Evolutionary conservation across 352 stramenopile species (phyloP), one percentile per base, ranked within the genome.

Genomic region (Albugo candida): DNA sequence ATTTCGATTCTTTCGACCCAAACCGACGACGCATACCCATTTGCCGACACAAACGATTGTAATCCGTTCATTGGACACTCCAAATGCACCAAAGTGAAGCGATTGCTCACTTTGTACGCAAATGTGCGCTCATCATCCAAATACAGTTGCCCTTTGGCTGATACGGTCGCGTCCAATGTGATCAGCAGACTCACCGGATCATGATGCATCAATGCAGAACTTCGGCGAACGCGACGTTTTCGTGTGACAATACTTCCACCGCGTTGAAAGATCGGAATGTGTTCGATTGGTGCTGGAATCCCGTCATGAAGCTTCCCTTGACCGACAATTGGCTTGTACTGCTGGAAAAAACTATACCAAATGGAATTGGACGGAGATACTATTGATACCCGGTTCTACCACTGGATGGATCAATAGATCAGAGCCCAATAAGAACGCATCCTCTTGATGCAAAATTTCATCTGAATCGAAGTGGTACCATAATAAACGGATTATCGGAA

Each of bases 141-240:
- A 62, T 98, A 99, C 0, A 99, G 67, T 20, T 63, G 48, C 13
- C 95, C 95, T 2, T 51, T 49, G 8, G 94, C 94, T 34, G 72
- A 59, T 16, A 75, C 68, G 16, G 61, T 54, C 11, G 61, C 59
- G 55, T 97, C 80, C 35, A 98, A 63, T 18, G 94, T 82, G 52
- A 98, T 70, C 34, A 96, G 83, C 11, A 99, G 72, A 39, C 95
- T 98, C 53, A 97, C 95, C 31, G 96, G 96, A 58, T 99, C 96
- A 31, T 82, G 69, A n/a, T 60, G 71, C 95, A 99, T 99, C 31
- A 96, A 68, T 19, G 77, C 59, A 45, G 91, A 86, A 50, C 72
- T 96, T 45, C 96, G 77, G 38, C 96, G 83, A 36, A 99, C 70
- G 19, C 96, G 79, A 60, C 97, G 83, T 64, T 98, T 97, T 47